Evolutionary conservation across 164 flowering plant genomes (phyloP).

Genomic region (Liquidambar formosana): DNA sequence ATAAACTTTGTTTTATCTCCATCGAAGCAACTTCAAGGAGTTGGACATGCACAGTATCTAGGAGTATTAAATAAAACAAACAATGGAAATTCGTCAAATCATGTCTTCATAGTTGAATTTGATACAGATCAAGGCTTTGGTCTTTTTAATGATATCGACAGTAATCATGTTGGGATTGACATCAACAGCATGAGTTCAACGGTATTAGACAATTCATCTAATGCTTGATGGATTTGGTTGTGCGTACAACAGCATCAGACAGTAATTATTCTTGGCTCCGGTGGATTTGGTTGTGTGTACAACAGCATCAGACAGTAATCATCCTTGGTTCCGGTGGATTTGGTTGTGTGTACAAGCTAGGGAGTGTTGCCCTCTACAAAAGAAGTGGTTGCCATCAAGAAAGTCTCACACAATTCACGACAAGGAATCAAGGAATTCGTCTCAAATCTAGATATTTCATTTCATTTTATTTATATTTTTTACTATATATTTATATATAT

Average conservation of each 20-base stretch:
- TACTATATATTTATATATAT: too few species aligned
- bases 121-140: background rate
- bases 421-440: too few species aligned
- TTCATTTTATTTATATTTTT: too few species aligned
- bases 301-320: slow-evolving; percentile 1
- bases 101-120: slow-evolving; percentile 1
- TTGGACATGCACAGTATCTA: too few species aligned
- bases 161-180: too few species aligned
- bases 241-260: too few species aligned
- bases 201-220: slow-evolving; percentile 13
- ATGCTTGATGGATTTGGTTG: background rate
- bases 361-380: slow-evolving; percentile 3
- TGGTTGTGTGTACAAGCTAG: background rate
- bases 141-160: slow-evolving; percentile 1
- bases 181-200: background rate
- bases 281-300: too few species aligned
- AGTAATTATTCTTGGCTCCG: too few species aligned
- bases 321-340: slow-evolving; percentile 8
- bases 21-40: too few species aligned
- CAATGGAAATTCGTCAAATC: slow-evolving; percentile 4
- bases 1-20: too few species aligned
- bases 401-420: too few species aligned
- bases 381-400: slow-evolving; percentile 1
- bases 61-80: background rate
- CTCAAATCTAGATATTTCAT: too few species aligned